Evolutionary conservation across 1,139 yeast genomes (phyloP).

Genomic region (Yamadazyma sp.): DNA sequence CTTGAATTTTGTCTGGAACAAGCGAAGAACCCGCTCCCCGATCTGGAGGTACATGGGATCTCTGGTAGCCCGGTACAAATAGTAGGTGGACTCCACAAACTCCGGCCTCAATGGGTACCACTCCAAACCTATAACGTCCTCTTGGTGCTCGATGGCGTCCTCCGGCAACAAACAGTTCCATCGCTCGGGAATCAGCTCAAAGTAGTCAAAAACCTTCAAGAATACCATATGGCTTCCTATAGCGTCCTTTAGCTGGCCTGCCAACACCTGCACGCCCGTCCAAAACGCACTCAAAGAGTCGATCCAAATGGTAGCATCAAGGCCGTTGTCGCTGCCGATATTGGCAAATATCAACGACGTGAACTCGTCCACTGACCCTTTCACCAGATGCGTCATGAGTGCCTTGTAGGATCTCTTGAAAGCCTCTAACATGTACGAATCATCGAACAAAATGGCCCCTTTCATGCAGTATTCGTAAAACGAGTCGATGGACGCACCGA

Average conservation of each 20-base stretch:
- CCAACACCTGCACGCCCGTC: slow-evolving; percentile 79
- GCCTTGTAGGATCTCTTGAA: slow-evolving; percentile 64
- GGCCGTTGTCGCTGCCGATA: slow-evolving; percentile 55
- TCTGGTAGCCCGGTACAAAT: slow-evolving; percentile 76
- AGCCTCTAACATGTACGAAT: slow-evolving; percentile 55
- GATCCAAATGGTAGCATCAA: slow-evolving; percentile 62
- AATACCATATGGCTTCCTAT: slow-evolving; percentile 61
- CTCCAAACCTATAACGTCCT: slow-evolving; percentile 54
- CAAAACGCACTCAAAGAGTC: slow-evolving; percentile 88
- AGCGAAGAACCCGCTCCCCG: slow-evolving; percentile 63
- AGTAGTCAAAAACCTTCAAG: slow-evolving; percentile 77
- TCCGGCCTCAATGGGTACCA: slow-evolving; percentile 96
- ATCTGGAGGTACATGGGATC: slow-evolving; percentile 83
- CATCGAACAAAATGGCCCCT: slow-evolving; percentile 70
- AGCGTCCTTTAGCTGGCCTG: slow-evolving; percentile 75
- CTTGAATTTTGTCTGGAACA: slow-evolving; percentile 52
- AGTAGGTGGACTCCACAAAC: slow-evolving; percentile 84
- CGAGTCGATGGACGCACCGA: slow-evolving; percentile 94
- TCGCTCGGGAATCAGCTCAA: slow-evolving; percentile 83
- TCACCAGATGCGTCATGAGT: slow-evolving; percentile 47
- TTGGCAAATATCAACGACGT: slow-evolving; percentile 62
- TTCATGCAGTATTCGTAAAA: slow-evolving; percentile 88
- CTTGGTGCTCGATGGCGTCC: slow-evolving; percentile 11
- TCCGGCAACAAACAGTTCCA: slow-evolving; percentile 52
- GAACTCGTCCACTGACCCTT: slow-evolving; percentile 37